phyloP scores from a whole-genome alignment of 176 grass and related monocot genomes.

The Oryza meyeriana region DNA sequence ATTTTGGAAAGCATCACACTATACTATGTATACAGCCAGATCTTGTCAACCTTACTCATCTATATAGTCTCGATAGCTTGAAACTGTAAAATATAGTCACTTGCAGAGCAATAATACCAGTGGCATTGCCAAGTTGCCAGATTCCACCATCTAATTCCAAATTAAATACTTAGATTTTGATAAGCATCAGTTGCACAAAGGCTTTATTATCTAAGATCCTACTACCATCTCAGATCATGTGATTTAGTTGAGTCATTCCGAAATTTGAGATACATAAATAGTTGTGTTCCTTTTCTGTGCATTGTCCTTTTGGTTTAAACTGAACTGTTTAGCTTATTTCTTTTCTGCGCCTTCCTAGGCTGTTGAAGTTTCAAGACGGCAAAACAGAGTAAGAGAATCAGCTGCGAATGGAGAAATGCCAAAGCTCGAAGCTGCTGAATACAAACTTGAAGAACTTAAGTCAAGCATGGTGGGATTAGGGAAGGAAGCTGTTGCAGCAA shows the following conservation, averaged over 20 bases:
- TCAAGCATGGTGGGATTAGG: constrained; percentile 81
- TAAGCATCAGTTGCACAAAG: constrained; percentile 11
- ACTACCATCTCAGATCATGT: background rate
- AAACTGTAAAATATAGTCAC: background rate
- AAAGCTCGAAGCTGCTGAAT: constrained; percentile 87
- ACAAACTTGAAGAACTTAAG: constrained; percentile 89
- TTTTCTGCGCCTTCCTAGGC: constrained; percentile 35
- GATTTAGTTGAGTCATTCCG: background rate
- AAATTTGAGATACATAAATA: background rate
- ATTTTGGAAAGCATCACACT: background rate
- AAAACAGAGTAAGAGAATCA: constrained; percentile 76
- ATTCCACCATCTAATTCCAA: background rate
- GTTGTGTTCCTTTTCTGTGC: background rate
- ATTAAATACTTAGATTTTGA: background rate
- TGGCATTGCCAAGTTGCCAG: background rate
- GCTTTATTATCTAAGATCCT: background rate
- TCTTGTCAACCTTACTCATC: constrained; percentile 10
- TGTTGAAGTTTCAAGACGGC: constrained; percentile 89
- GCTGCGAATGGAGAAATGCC: constrained; percentile 57
- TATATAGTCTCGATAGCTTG: background rate
- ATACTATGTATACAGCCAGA: background rate
- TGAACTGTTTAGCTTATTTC: background rate
- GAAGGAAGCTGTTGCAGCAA: constrained; percentile 84
- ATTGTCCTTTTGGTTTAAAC: background rate
- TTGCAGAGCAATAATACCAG: background rate